Conservation (phyloP, 352 stramenopile genomes). For the Phytophthora hybrid region DNA sequence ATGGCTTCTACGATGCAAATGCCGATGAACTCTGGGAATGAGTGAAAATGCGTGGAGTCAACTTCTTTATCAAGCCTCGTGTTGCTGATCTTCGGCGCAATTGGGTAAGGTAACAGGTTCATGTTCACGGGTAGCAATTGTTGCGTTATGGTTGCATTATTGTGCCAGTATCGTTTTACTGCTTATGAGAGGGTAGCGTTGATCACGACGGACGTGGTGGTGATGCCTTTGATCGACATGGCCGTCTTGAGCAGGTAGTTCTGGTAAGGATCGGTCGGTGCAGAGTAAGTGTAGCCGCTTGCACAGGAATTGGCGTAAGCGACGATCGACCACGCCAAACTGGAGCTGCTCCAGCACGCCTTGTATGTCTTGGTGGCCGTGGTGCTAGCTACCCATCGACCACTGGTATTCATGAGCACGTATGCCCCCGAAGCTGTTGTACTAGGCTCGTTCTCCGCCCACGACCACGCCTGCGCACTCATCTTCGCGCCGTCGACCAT, state of each 20-base stretch:
- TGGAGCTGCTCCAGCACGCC: constrained; percentile 52
- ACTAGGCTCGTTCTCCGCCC: too few species aligned
- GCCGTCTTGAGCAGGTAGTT: constrained; percentile 55
- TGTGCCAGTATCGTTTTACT: neutral
- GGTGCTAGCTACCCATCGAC: constrained; percentile 45
- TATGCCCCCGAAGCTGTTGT: constrained; percentile 33
- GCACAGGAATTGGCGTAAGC: constrained; percentile 35
- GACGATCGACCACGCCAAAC: constrained; percentile 50
- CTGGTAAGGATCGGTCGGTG: constrained; percentile 56
- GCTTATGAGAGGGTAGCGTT: constrained; percentile 40
- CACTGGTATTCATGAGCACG: constrained; percentile 45
- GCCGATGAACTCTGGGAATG: constrained; percentile 35
- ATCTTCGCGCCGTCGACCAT: too few species aligned
- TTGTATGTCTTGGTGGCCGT: constrained; percentile 37
- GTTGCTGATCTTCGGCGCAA: too few species aligned
- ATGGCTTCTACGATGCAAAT: constrained; percentile 37
- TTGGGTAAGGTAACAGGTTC: neutral
- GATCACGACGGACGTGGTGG: constrained; percentile 50
- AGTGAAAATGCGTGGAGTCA: neutral
- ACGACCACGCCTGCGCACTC: too few species aligned
- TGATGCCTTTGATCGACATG: constrained; percentile 42
- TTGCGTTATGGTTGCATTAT: neutral
- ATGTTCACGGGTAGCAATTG: constrained; percentile 2
- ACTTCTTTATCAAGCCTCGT: neutral
- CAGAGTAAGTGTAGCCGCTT: constrained; percentile 37